phyloP scores from a whole-genome alignment of 1,139 yeast genomes.

The Candida buenavistaensis region DNA sequence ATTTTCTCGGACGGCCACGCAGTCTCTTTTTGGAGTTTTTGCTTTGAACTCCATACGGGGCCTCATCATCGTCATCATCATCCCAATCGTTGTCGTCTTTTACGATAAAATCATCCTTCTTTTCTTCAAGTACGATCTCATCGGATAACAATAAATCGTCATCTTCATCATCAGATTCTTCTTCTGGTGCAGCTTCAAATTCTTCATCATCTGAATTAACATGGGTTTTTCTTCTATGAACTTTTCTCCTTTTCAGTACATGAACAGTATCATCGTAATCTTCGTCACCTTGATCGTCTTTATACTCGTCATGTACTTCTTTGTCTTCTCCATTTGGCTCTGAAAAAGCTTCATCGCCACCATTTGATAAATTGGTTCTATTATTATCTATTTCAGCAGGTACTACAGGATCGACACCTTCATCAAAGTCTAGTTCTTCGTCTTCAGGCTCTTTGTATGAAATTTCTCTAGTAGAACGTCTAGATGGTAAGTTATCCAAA shows the following conservation, averaged over 20 bases:
- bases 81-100: slow-evolving; percentile 34
- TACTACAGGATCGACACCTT: slow-evolving; percentile 15
- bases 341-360: slow-evolving; percentile 19
- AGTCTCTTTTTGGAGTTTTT: slow-evolving; percentile 20
- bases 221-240: slow-evolving; percentile 11
- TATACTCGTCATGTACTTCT: slow-evolving; percentile 11
- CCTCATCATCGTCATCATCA: slow-evolving; percentile 23
- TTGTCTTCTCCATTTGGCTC: slow-evolving; percentile 15
- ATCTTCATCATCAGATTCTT: slow-evolving; percentile 26
- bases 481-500: slow-evolving; percentile 15
- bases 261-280: no score
- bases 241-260: slow-evolving; percentile 15
- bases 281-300: slow-evolving; percentile 33
- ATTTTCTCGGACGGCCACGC: slow-evolving; percentile 19
- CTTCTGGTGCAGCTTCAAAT: slow-evolving; percentile 15
- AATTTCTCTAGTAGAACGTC: slow-evolving; percentile 18
- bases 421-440: slow-evolving; percentile 20
- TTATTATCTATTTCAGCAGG: slow-evolving; percentile 20
- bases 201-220: slow-evolving; percentile 18
- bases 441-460: slow-evolving; percentile 20
- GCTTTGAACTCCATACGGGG: no score
- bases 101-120: slow-evolving; percentile 31
- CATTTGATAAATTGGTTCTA: slow-evolving; percentile 11
- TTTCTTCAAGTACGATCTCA: slow-evolving; percentile 27
- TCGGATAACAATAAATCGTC: slow-evolving; percentile 33